A percentile compares a stretch with the other conserved stretches of the same genome.
Conservation (phyloP, 257 asterid genomes). For the Leptodermis oblonga region DNA sequence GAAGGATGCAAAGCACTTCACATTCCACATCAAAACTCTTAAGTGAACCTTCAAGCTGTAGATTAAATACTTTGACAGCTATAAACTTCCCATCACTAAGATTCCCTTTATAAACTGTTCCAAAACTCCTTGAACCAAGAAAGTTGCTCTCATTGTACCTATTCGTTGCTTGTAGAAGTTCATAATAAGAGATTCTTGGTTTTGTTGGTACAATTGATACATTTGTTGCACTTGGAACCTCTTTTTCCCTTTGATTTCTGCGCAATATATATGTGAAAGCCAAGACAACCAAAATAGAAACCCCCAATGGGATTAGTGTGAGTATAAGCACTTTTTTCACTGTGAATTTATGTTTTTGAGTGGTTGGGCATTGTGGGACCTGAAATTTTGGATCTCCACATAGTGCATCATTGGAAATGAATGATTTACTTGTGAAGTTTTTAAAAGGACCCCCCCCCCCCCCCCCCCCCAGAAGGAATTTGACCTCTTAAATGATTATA, state of each 20-base stretch:
- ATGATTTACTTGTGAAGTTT: conserved; percentile 2
- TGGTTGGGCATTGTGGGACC: conserved; percentile 2
- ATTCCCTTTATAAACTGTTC: no score
- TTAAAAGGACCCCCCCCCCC: no score
- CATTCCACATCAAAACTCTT: background rate
- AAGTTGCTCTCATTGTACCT: no score
- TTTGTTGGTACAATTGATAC: background rate
- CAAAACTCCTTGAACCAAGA: no score
- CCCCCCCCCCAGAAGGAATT: background rate
- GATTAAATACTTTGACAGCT: no score
- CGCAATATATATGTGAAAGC: background rate
- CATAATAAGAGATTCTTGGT: background rate
- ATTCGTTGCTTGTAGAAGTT: background rate
- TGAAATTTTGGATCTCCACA: conserved; percentile 10
- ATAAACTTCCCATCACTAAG: no score
- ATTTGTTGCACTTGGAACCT: background rate
- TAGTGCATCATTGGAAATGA: conserved; percentile 13
- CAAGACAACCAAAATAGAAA: background rate
- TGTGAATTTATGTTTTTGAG: no score
- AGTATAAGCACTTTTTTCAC: background rate
- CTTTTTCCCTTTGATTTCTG: background rate
- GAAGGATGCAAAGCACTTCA: background rate
- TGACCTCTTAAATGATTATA: background rate
- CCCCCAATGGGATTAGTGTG: background rate
- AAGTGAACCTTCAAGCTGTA: no score